Conservation (phyloP, 2,329 filamentous ascomycete genomes). For the Penicillium vulpinum region DNA sequence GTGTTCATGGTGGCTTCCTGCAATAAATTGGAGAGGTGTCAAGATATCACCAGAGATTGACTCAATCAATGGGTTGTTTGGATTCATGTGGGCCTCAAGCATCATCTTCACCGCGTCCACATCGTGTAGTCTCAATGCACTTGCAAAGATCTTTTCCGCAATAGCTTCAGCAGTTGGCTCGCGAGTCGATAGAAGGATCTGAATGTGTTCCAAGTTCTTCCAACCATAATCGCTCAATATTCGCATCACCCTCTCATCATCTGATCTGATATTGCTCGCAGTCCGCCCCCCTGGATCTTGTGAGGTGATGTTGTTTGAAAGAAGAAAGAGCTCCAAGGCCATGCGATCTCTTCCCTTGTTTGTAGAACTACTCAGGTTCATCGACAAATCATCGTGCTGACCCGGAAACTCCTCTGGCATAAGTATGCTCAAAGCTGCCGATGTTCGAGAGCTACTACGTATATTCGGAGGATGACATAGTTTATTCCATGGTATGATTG, state of each 20-base stretch:
- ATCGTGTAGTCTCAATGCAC: background rate
- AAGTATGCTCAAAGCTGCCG: constrained; percentile 15
- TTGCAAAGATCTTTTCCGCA: constrained; percentile 16
- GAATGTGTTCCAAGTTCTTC: background rate
- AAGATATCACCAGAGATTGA: background rate
- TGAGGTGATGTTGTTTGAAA: constrained; percentile 20
- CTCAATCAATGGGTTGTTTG: background rate
- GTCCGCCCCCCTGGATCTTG: background rate
- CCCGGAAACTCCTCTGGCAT: constrained; percentile 15
- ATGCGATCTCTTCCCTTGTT: background rate
- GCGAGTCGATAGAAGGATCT: background rate
- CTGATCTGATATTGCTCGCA: background rate
- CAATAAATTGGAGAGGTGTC: background rate
- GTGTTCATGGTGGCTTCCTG: background rate
- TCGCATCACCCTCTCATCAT: background rate
- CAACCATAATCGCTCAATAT: background rate
- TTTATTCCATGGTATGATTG: constrained; percentile 17
- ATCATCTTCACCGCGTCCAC: constrained; percentile 4
- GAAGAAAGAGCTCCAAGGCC: constrained; percentile 3
- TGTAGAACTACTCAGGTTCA: background rate
- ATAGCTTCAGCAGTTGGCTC: constrained; percentile 22
- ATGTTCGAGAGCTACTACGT: constrained; percentile 14
- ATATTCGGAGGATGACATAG: constrained; percentile 3
- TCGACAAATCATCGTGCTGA: background rate
- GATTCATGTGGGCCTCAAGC: background rate